Evolutionary conservation across 352 stramenopile species (phyloP), one percentile per base, ranked within the genome.

Genomic region (Globisporangium cystogenes): DNA sequence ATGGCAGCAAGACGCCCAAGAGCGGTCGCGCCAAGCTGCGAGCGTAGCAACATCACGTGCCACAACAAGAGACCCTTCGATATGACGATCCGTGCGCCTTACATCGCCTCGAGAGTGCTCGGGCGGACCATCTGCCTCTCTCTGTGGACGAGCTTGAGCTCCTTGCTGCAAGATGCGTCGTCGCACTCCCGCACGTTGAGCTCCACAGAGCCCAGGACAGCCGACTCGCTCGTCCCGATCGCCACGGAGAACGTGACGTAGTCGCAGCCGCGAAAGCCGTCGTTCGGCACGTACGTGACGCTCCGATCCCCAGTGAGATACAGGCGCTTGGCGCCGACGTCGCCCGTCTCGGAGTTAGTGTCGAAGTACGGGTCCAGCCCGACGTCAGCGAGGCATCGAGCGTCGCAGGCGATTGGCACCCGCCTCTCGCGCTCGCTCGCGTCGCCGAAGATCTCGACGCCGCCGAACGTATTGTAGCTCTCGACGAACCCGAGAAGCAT

Each of bases 321-420:
- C 42, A 86, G 50, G 18, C 76, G 48, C 36, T 81, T 85, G 5
- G 76, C 41, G 0, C 63, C 75, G n/a, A 65, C 61, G 47, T 89
- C 74, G 3, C 78, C 78, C 18, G 6, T 39, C 27, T 64, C 62
- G 0, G 72, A 66, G 11, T 68, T 67, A 20, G 60, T 40, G 20
- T 82, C 74, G 31, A 82, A 82, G 54, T 85, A 91, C 31, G 76
- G 70, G 21, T 91, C 77, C 39, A 87, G 36, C 15, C 68, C 60
- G 1, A 76, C 64, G 8, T 62, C 50, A 10, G 57, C 60, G 2
- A 87, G 60, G 41, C 76, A 91, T 35, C 57, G 51, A 0, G 64
- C 24, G 42, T 86, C 73, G 21, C 81, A 91, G 16, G 73, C 67
- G n/a, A 74, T 73, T 8, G 74, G 74, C 23, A 86, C 55, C 5